Base-by-base conservation (phyloP, 2,329 filamentous ascomycete species). In the Pseudogymnoascus sp. region DNA sequence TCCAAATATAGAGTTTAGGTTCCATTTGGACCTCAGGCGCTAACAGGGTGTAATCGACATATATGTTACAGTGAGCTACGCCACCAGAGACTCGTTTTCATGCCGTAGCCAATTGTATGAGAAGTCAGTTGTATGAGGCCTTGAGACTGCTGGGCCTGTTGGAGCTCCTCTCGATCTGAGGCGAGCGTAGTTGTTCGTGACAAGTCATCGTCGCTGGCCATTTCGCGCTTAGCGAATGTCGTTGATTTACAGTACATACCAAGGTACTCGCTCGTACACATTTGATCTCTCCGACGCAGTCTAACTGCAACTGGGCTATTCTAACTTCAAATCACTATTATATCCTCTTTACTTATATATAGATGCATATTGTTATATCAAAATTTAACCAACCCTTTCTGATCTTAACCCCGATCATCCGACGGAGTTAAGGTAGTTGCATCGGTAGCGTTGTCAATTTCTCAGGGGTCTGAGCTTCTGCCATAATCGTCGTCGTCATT, bases 401-500 rank as follows among this genome's bases (percentile, higher is more conserved):
- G 28, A 33, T 22, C 50, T 22, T 56, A 56, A 56, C n/a, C 16
- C 50, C 50, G 28, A 12, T 19, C 28, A 2, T 4, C 50, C 28
- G 50, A 12, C 50, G 50, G 50, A 56, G 50, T 56, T 56, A 56
- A 33, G 28, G 16, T 56, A 7, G 28, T 56, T 35, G 28, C 28
- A 22, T 56, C 50, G 19, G 50, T 56, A 56, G 50, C 50, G 50
- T 10, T 33, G 50, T 56, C 50, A 56, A 10, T 33, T 33, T 33
- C 26, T 12, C 26, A 12, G 50, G 26, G 50, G 50, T 56, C 26
- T 19, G 16, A 12, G n/a, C 92, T 66, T 93, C 93, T 62, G 85
- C 84, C 85, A 93, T 96, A 70, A 85, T 88, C 75, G 97, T 96
- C 68, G 91, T 93, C 61, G 97, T 93, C 60, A 93, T 93, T 70